Evolutionary conservation across 176 grass and related monocot genomes (phyloP), one percentile per base, ranked within the genome.

Genomic region (Puccinellia tenuiflora): DNA sequence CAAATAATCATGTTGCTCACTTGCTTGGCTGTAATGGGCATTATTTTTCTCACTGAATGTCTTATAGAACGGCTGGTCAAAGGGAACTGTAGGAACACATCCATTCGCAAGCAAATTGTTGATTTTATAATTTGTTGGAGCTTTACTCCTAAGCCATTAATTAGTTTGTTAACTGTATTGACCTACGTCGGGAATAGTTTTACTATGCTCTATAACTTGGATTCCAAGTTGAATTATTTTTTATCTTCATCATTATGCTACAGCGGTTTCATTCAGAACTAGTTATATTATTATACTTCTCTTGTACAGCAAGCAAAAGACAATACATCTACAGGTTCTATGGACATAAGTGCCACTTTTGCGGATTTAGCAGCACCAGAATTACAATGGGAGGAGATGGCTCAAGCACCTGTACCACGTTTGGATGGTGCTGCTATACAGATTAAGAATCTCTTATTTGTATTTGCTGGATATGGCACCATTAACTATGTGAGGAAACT

Each of bases 391-490:
- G 85, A 99, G 48, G 81, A 93, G 64, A 99, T 99, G 93, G 89
- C 89, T 73, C 71, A 84, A 86, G 96, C 96, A 82, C 96, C 96
- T 30, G 93, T 99, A 2, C 75, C 65, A 68, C 96, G 96, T 60
- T 83, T 96, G 80, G 96, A 99, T 29, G 93, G 96, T 0, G 96
- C 96, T 81, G 96, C 96, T 85, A 94, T 99, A 65, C 96, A 94
- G 72, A 96, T 94, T 85, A 99, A 92, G 84, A 79, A 90, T 88
- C 93, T 93, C 25, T 88, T 99, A 67, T 96, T 88, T 87, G 93
- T 99, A 29, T 99, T 96, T 99, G 96, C 96, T 87, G 96, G 96
- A 87, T 99, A 99, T 88, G 91, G 93, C 68, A 93, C 89, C 73
- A 99, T 99, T 61, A 85, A 99, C 64, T 70, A 95, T 88, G 96